A percentile compares a stretch with the other conserved stretches of the same genome.
Conservation (phyloP, 2,329 filamentous ascomycete genomes). For the Trichoderma cornu-damae region DNA sequence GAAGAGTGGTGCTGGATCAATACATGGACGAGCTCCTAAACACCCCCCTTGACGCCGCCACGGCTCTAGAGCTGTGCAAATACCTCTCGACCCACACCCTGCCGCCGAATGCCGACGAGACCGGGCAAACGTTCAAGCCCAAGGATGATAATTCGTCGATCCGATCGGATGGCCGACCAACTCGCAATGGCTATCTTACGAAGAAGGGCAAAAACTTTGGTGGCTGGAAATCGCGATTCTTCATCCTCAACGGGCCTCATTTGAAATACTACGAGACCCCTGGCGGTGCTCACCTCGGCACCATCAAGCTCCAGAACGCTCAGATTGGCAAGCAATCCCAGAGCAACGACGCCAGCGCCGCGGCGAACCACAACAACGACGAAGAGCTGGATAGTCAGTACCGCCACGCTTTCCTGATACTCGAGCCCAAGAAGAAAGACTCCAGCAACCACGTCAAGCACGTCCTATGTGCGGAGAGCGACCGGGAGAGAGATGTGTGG, state of each 20-base stretch:
- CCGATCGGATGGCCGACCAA: conserved; percentile 60
- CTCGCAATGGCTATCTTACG: conserved; percentile 85
- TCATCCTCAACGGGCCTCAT: conserved; percentile 54
- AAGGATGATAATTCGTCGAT: conserved; percentile 26
- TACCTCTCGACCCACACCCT: conserved; percentile 70
- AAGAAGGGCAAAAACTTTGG: conserved; percentile 98
- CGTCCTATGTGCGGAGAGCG: conserved; percentile 92
- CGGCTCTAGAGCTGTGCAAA: conserved; percentile 76
- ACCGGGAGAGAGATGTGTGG: conserved; percentile 88
- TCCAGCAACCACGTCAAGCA: conserved; percentile 82
- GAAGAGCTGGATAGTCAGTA: conserved; percentile 91
- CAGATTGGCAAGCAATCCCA: conserved; percentile 88
- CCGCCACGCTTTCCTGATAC: conserved; percentile 87
- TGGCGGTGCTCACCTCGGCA: conserved; percentile 83
- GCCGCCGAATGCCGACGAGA: conserved; percentile 58
- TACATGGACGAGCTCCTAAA: conserved; percentile 86
- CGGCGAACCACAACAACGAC: conserved; percentile 47
- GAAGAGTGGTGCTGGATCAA: conserved; percentile 70
- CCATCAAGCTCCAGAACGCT: conserved; percentile 84
- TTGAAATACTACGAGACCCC: conserved; percentile 89
- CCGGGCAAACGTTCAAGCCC: conserved; percentile 24
- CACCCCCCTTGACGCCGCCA: conserved; percentile 69
- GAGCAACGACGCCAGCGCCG: conserved; percentile 48
- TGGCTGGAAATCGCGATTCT: conserved; percentile 85
- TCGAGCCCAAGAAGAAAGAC: conserved; percentile 96